Conservation (phyloP, 1,284 basidiomycete genomes). For the Papiliotrema nemorosa region DNA sequence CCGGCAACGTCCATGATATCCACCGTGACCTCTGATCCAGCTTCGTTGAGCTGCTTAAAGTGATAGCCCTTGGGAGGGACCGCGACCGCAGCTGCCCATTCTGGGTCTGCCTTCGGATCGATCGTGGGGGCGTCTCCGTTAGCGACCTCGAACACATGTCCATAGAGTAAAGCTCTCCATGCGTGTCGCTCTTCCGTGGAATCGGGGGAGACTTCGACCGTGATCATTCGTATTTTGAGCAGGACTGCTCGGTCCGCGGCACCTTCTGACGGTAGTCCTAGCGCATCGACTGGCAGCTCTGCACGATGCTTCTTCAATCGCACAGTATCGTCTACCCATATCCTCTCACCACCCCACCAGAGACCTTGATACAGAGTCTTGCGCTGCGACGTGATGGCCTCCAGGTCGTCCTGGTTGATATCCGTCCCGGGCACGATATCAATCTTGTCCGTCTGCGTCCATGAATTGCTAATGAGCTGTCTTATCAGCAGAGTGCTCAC, state of each 20-base stretch:
- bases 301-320: conserved; percentile 53
- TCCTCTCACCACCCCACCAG: conserved; percentile 73
- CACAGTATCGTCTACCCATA: conserved; percentile 79
- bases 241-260: conserved; percentile 24
- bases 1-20: conserved; percentile 44
- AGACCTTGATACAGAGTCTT: conserved; percentile 33
- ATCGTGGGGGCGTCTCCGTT: conserved; percentile 1
- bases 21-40: conserved; percentile 23
- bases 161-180: conserved; percentile 36
- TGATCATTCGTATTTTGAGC: conserved; percentile 29
- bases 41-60: conserved; percentile 31
- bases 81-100: background rate
- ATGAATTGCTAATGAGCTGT: conserved; percentile 29
- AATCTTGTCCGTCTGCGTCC: conserved; percentile 42
- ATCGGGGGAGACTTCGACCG: conserved; percentile 18
- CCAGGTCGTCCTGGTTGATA: conserved; percentile 24
- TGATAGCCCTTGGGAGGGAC: conserved; percentile 21
- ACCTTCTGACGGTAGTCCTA: conserved; percentile 17
- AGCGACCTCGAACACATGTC: conserved; percentile 36
- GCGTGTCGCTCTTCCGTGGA: background rate
- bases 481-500: background rate
- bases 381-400: conserved; percentile 18
- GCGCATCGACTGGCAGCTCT: conserved; percentile 22
- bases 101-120: background rate
- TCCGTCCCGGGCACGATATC: conserved; percentile 18